A percentile compares a stretch with the other conserved stretches of the same genome.
phyloP scores from a whole-genome alignment of 2,329 filamentous ascomycete genomes.

The Neonectria sp. region DNA sequence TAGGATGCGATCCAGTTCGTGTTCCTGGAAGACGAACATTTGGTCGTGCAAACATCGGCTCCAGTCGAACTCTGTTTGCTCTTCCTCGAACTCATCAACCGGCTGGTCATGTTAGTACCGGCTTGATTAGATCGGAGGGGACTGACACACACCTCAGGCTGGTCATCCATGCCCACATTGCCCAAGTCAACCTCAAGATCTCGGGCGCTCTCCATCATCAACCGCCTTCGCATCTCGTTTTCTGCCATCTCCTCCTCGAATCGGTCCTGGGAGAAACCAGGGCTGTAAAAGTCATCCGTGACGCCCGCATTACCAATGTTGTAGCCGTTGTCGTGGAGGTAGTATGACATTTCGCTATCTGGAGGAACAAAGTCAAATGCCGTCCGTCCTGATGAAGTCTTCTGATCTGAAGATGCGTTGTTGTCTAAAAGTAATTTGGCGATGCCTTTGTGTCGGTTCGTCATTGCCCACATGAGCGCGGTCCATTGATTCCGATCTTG shows the following conservation, averaged over 20 bases:
- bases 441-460: conserved; percentile 96
- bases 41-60: conserved; percentile 94
- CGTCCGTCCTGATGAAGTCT: conserved; percentile 92
- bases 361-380: conserved; percentile 96
- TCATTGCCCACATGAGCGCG: conserved; percentile 99
- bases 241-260: conserved; percentile 99
- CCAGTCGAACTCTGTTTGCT: conserved; percentile 97
- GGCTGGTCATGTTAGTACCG: conserved; percentile 59
- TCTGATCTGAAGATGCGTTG: conserved; percentile 94
- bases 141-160: conserved; percentile 79
- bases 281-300: conserved; percentile 92
- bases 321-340: conserved; percentile 95
- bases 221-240: conserved; percentile 92
- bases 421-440: conserved; percentile 93
- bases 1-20: conserved; percentile 90
- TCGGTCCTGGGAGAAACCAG: conserved; percentile 90
- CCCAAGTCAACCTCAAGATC: conserved; percentile 97
- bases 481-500: conserved; percentile 99
- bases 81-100: conserved; percentile 86
- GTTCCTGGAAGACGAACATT: conserved; percentile 99
- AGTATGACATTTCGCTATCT: conserved; percentile 96
- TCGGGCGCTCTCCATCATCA: conserved; percentile 99
- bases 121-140: background rate
- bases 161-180: conserved; percentile 95
- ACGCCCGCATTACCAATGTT: conserved; percentile 85